Percentiles rank a stretch among this genome's conserved stretches.
These are phyloP conservation scores for Comarum palustre DNA, from an alignment of 306 rosid genomes.

Conservation along the genomic window DNA sequence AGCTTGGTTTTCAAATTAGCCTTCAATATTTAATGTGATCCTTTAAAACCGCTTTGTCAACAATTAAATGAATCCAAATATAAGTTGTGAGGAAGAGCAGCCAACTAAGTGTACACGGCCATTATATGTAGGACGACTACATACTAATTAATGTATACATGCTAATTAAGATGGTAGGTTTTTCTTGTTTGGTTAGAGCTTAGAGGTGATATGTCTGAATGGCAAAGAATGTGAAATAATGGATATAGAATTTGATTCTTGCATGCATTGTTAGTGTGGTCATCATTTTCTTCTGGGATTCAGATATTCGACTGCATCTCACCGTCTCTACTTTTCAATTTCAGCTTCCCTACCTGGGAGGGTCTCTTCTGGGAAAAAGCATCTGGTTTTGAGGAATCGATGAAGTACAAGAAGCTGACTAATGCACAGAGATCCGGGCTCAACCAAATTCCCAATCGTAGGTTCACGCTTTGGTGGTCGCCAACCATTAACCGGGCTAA, in stretches of 20 bases:
- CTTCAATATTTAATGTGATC: background rate
- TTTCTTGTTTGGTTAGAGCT: background rate
- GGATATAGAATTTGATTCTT: background rate
- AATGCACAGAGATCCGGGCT: slow-evolving; percentile 99
- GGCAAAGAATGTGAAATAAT: background rate
- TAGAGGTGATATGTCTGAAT: background rate
- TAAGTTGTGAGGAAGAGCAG: background rate
- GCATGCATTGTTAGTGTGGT: background rate
- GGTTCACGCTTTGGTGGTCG: slow-evolving; percentile 99
- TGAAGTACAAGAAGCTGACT: slow-evolving; percentile 97
- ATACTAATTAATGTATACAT: no score
- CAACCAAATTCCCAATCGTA: slow-evolving; percentile 97
- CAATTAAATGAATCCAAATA: background rate
- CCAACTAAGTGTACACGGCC: background rate
- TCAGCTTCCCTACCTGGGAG: slow-evolving; percentile 94
- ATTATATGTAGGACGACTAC: background rate
- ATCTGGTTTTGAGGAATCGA: slow-evolving; percentile 98
- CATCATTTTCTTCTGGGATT: background rate
- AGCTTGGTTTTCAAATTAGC: slow-evolving; percentile 26
- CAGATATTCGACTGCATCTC: background rate
- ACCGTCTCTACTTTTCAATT: slow-evolving; percentile 26
- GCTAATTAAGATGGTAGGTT: background rate
- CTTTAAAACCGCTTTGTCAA: background rate
- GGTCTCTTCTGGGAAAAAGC: slow-evolving; percentile 99
- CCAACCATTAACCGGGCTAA: slow-evolving; percentile 98